Evolutionary conservation across 2,329 filamentous ascomycete species (phyloP), one percentile per base, ranked within the genome.

Genomic region (Coniochaeta sp.): DNA sequence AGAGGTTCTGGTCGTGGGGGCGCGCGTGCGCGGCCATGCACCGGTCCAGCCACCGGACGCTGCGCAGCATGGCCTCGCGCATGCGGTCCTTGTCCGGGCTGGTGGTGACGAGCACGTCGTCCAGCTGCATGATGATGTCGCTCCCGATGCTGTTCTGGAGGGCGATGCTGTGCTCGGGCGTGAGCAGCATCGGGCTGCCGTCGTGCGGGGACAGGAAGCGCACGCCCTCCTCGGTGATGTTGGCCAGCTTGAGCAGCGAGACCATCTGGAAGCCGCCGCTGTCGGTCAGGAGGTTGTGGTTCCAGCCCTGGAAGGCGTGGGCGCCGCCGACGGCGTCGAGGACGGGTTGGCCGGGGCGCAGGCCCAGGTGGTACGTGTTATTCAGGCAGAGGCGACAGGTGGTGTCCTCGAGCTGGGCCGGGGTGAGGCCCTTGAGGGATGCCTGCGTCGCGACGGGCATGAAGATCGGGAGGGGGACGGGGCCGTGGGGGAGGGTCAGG

Each of bases 81-180:
- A 99, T 98, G 58, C 96, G 88, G 22, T 80, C 87, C 60, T 85
- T 80, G 73, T 99, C 95, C 0, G 93, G 93, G 0, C 92, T 97
- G 0, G 95, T 99, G 0, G 95, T 98, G 32, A 92, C 93, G 58
- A 99, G 89, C 16, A 99, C 96, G 74, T 99, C 96, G 79, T 99
- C 95, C 4, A 99, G 86, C 75, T 99, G 96, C 96, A 99, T 99
- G 66, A 98, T 97, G 67, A 99, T 98, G 75, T 99, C 95, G 64
- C 91, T 96, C 64, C 95, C 95, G 69, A 99, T 99, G 59, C 89
- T 93, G 75, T 99, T 98, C 73, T 99, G 95, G 3, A 99, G 82
- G 12, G 88, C 89, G 68, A 99, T 97, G 0, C 95, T 98, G 77
- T 98, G 93, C 73, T 99, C 96, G 0, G 95, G 95, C 0, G 95